Conservation (phyloP, 495 filamentous ascomycete species). For the Lasiosphaeria miniovina region DNA sequence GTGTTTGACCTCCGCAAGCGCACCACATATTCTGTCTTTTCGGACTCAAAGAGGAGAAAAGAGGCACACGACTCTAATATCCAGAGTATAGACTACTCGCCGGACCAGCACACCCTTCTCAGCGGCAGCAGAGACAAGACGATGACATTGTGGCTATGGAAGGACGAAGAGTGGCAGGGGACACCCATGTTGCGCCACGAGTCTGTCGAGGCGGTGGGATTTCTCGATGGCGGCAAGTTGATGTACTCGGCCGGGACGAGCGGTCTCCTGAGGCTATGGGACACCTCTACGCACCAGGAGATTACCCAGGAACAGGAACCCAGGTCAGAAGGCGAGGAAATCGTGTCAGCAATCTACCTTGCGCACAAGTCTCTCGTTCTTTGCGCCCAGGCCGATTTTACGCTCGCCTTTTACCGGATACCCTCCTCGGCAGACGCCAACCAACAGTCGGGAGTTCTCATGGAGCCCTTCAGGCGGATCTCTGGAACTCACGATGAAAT, state of each 20-base stretch:
- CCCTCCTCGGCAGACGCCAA: conserved; percentile 26
- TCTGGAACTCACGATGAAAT: conserved; percentile 97
- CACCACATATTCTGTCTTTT: conserved; percentile 67
- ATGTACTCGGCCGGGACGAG: conserved; percentile 85
- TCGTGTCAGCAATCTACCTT: conserved; percentile 68
- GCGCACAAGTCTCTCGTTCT: conserved; percentile 62
- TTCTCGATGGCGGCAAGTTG: conserved; percentile 63
- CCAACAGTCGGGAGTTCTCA: conserved; percentile 28
- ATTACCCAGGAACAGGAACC: conserved; percentile 66
- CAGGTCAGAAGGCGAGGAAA: conserved; percentile 70
- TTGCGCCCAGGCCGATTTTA: conserved; percentile 87
- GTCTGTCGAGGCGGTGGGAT: conserved; percentile 77
- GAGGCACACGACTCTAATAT: conserved; percentile 94
- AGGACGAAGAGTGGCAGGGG: conserved; percentile 78
- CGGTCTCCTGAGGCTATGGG: conserved; percentile 79
- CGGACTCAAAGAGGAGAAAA: conserved; percentile 30
- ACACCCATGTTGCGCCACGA: conserved; percentile 83
- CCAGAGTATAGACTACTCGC: conserved; percentile 75
- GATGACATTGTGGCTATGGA: conserved; percentile 89
- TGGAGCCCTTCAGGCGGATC: conserved; percentile 63
- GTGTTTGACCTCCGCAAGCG: conserved; percentile 90
- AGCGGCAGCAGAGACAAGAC: conserved; percentile 96
- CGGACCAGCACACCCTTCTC: conserved; percentile 67
- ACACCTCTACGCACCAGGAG: conserved; percentile 69
- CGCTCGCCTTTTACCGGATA: conserved; percentile 68